Evolutionary conservation across 352 stramenopile species (phyloP), one percentile per base, ranked within the genome.

Genomic region (Pythium volutum): DNA sequence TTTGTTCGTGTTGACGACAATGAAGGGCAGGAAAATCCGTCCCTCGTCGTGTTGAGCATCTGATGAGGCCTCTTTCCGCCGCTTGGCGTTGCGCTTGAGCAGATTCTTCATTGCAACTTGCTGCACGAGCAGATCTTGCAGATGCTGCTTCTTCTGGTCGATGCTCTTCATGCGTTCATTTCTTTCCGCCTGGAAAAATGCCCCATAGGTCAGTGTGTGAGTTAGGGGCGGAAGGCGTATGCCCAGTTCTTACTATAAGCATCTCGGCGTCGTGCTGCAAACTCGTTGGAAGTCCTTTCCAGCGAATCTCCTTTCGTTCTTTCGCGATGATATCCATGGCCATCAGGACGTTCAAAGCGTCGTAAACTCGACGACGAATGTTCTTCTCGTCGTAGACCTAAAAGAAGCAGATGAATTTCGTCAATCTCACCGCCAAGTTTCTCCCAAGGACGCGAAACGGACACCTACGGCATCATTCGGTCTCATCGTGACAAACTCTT

Each of bases 241-340:
- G 25, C 43, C 22, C 33, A 18, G 26, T 50, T 50, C 78, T 39
- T 48, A 95, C 85, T 62, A 90, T 67, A 34, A 97, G 74, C 67
- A 89, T 80, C 47, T 97, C 84, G 8, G 95, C 77, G 55, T 98
- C 87, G 43, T 96, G 80, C 53, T 95, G 77, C 26, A 89, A 61
- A 71, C 88, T 93, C 36, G 79, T 86, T 18, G 81, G 83, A 34
- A 95, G 73, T 7, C 81, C 88, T 67, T 84, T 93, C 84, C 82
- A 97, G 38, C 76, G 75, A 64, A 93, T 98, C 55, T 97, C 85
- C 63, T 98, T 97, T 23, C 96, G 96, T 58, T 98, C 94, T 73
- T 98, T 98, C 27, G 84, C 93, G 55, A 99, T 98, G 53, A 99
- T 98, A 48, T 98, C 95, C 92, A 98, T 98, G 14, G 96, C 96